Evolutionary conservation across 2,329 filamentous ascomycete genomes (phyloP).

Genomic region (Penicillium brevicompactum): DNA sequence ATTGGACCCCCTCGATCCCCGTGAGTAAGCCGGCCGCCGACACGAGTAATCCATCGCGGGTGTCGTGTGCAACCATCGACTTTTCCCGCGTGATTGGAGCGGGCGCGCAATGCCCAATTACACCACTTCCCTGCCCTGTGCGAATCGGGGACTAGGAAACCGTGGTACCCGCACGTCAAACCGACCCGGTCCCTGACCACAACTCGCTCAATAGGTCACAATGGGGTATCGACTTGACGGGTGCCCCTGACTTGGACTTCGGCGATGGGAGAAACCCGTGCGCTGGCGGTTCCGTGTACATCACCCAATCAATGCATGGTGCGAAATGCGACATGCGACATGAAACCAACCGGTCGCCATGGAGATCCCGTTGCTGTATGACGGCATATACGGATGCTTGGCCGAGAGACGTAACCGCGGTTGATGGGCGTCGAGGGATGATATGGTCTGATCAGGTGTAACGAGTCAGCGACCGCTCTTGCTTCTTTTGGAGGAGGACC

Average conservation of each 20-base stretch:
- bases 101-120: background rate
- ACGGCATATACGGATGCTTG: background rate
- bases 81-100: background rate
- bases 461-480: background rate
- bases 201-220: background rate
- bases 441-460: background rate
- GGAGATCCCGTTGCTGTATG: background rate
- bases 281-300: background rate
- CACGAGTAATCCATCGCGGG: background rate
- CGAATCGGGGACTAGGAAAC: background rate
- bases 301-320: background rate
- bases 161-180: background rate
- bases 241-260: background rate
- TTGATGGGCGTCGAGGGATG: background rate
- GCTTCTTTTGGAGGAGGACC: background rate
- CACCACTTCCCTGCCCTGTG: background rate
- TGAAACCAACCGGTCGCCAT: constrained; percentile 3
- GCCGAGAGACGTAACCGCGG: background rate
- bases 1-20: background rate
- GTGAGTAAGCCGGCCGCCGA: background rate
- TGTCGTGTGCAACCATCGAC: background rate
- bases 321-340: background rate
- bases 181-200: background rate
- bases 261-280: background rate
- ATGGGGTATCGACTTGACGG: background rate